phyloP scores from a whole-genome alignment of 2,329 filamentous ascomycete genomes.

The Colletotrichum phormii region DNA sequence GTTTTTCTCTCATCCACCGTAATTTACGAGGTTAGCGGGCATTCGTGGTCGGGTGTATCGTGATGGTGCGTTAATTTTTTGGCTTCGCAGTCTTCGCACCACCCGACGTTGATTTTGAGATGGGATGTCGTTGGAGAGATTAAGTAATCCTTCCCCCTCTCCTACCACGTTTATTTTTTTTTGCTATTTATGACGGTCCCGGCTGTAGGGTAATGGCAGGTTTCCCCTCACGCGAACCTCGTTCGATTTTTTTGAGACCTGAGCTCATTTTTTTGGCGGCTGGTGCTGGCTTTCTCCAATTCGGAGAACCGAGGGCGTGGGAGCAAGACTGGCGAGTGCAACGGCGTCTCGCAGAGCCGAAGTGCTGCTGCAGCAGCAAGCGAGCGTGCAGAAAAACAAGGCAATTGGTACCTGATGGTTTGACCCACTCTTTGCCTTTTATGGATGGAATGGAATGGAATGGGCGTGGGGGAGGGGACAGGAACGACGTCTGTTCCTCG shows the following conservation, averaged over 20 bases:
- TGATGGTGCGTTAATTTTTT: not conserved
- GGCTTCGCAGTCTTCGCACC: not conserved
- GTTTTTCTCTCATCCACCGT: not conserved
- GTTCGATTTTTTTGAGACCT: constrained; percentile 33
- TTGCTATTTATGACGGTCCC: constrained; percentile 5
- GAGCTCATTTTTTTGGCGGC: not conserved
- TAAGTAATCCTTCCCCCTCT: constrained; percentile 16
- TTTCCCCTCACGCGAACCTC: constrained; percentile 35
- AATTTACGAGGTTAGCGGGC: not conserved
- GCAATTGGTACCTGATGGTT: not conserved
- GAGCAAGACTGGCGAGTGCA: not conserved
- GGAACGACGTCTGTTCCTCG: not conserved
- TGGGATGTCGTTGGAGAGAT: constrained; percentile 34
- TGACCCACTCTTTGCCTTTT: constrained; percentile 23
- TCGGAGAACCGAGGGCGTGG: constrained; percentile 1
- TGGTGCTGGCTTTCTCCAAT: constrained; percentile 14
- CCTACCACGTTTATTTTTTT: too few species aligned
- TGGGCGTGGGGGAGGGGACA: not conserved
- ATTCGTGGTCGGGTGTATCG: not conserved
- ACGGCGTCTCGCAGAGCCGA: not conserved
- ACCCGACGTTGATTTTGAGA: not conserved
- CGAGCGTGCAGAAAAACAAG: not conserved
- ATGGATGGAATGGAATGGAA: not conserved
- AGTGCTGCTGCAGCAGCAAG: not conserved
- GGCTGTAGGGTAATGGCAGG: constrained; percentile 11